Evolutionary conservation across 78 protist species (phyloP).

Genomic region (Trichosphaerium sp.): DNA sequence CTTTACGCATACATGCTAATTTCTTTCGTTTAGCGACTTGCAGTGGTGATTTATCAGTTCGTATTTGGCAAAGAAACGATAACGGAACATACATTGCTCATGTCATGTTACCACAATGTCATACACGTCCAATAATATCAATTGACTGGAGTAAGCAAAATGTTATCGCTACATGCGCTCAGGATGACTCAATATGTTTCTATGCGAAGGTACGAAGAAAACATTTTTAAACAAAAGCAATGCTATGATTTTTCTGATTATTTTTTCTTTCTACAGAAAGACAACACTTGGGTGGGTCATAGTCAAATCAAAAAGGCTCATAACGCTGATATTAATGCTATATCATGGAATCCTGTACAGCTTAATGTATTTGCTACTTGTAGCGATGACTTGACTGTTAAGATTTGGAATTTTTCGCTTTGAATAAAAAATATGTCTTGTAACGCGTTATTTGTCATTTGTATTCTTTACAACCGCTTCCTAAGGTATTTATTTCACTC

Average conservation of each 20-base stretch:
- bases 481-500: not conserved
- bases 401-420: slow-evolving; percentile 47
- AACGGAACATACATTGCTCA: too few relatives aligned
- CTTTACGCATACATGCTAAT: not conserved
- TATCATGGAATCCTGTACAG: slow-evolving; percentile 55
- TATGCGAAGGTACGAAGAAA: not conserved
- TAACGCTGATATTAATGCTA: slow-evolving; percentile 57
- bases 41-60: not conserved
- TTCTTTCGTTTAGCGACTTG: not conserved
- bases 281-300: not conserved
- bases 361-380: slow-evolving; percentile 51
- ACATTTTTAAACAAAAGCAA: not conserved
- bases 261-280: not conserved
- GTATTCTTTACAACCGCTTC: not conserved
- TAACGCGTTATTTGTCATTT: not conserved
- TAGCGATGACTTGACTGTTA: slow-evolving; percentile 59
- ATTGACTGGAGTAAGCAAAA: slow-evolving; percentile 46
- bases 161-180: slow-evolving; percentile 41
- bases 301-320: slow-evolving; percentile 45
- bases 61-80: too few relatives aligned
- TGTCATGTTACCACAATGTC: not conserved
- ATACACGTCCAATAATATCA: slow-evolving; percentile 46
- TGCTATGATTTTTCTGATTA: not conserved
- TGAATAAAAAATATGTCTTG: not conserved
- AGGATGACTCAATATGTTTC: slow-evolving; percentile 56